A percentile compares a stretch with the other conserved stretches of the same genome.
phyloP scores from a whole-genome alignment of 2,329 filamentous ascomycete genomes.

The Blastomyces parvus region DNA sequence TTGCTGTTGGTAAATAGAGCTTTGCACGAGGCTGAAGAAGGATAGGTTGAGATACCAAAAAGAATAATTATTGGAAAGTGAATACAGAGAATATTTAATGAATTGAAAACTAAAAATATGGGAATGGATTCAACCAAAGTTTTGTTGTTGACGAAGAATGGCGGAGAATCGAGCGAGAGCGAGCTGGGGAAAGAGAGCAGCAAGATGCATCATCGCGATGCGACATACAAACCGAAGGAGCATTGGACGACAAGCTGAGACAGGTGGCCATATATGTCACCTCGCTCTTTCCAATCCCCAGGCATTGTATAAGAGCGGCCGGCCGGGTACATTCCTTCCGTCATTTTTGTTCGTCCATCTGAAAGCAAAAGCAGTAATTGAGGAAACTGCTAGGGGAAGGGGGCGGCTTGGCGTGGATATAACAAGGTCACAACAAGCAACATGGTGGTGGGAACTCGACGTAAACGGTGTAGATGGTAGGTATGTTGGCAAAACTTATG shows the following conservation, averaged over 20 bases:
- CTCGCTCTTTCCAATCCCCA: not conserved
- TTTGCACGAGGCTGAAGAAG: not conserved
- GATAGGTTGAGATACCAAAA: not conserved
- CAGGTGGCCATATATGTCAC: not conserved
- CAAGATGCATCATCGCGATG: not conserved
- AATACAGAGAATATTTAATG: not conserved
- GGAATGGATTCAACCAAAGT: conserved; percentile 11
- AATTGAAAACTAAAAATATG: not conserved
- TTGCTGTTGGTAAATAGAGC: not conserved
- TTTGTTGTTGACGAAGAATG: not conserved
- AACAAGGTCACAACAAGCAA: not conserved
- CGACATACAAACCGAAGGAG: not conserved
- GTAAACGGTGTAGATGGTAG: no score
- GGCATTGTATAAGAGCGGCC: not conserved
- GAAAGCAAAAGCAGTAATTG: not conserved
- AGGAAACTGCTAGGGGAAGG: not conserved
- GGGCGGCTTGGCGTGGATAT: not conserved
- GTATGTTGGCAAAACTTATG: not conserved
- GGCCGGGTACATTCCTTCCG: not conserved
- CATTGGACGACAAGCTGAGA: not conserved
- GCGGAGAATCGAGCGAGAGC: not conserved
- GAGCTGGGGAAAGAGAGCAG: not conserved
- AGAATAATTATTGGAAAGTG: not conserved
- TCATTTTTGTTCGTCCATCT: not conserved
- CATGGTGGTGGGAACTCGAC: not conserved